A percentile compares a stretch with the other conserved stretches of the same genome.
phyloP scores from a whole-genome alignment of 495 filamentous ascomycete genomes.

The Lasiosphaeria miniovina region DNA sequence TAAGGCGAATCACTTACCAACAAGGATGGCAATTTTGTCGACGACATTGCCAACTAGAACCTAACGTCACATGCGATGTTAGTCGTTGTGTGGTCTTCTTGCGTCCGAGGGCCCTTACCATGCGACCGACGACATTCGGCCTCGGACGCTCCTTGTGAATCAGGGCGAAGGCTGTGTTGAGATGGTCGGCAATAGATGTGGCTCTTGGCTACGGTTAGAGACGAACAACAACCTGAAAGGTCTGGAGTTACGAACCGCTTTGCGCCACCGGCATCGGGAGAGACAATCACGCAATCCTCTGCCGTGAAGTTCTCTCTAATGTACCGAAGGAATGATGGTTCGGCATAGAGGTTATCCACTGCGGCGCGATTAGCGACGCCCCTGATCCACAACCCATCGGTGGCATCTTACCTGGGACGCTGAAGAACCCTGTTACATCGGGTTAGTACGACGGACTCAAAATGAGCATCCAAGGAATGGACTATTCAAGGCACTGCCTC shows the following conservation, averaged over 20 bases:
- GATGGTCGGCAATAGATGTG: conserved; percentile 91
- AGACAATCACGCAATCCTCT: conserved; percentile 88
- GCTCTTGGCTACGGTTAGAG: conserved; percentile 49
- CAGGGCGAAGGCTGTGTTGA: conserved; percentile 93
- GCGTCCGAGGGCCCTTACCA: conserved; percentile 76
- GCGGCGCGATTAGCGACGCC: background rate
- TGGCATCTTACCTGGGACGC: conserved; percentile 67
- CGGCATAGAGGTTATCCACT: conserved; percentile 88
- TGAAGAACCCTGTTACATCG: conserved; percentile 82
- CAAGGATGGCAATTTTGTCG: conserved; percentile 54
- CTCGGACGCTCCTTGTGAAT: conserved; percentile 97
- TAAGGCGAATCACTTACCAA: conserved; percentile 23
- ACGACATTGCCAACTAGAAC: conserved; percentile 79
- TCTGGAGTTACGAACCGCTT: conserved; percentile 67
- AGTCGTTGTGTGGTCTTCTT: conserved; percentile 41
- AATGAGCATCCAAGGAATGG: background rate
- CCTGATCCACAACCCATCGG: too few relatives aligned
- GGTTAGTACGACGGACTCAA: background rate
- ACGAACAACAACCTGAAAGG: too few relatives aligned
- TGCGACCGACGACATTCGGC: conserved; percentile 92
- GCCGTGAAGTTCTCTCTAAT: conserved; percentile 83
- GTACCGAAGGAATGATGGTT: conserved; percentile 87
- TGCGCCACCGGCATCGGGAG: conserved; percentile 92
- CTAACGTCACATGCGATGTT: conserved; percentile 33
- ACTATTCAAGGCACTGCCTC: background rate